Conservation (phyloP, 192 early-diverging fungal species). For the Backusella circina region DNA sequence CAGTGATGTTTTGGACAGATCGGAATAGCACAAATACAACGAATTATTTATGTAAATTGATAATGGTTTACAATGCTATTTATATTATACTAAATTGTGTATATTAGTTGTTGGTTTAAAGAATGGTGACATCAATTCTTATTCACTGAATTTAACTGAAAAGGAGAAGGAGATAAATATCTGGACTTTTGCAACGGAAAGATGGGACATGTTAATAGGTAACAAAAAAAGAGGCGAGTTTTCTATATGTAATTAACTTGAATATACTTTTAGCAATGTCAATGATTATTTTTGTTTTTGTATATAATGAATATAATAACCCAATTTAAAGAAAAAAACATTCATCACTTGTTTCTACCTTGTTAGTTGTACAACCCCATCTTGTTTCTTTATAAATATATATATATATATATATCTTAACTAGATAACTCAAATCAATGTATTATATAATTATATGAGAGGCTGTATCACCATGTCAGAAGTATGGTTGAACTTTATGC, state of each 20-base stretch:
- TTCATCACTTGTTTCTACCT: not conserved
- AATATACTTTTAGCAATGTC: not conserved
- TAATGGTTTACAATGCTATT: too few relatives aligned
- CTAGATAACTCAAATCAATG: not conserved
- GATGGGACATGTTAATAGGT: conserved; percentile 20
- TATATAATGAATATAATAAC: conserved; percentile 8
- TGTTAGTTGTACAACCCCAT: not conserved
- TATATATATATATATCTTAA: not conserved
- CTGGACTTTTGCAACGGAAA: conserved; percentile 11
- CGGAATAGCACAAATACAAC: not conserved
- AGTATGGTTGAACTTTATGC: too few relatives aligned
- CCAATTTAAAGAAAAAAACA: not conserved
- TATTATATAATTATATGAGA: not conserved
- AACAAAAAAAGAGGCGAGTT: not conserved
- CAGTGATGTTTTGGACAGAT: not conserved
- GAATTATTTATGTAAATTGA: conserved; percentile 16
- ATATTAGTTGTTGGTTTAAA: conserved; percentile 10
- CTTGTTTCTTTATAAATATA: not conserved
- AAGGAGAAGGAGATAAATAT: conserved; percentile 3
- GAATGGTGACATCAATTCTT: conserved; percentile 10
- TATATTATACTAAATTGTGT: not conserved
- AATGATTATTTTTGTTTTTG: conserved; percentile 10
- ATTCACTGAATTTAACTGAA: conserved; percentile 1
- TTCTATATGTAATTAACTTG: not conserved
- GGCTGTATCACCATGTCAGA: too few relatives aligned